Evolutionary conservation across 2,329 filamentous ascomycete genomes (phyloP).

Genomic region (Huntiella bhutanensis): DNA sequence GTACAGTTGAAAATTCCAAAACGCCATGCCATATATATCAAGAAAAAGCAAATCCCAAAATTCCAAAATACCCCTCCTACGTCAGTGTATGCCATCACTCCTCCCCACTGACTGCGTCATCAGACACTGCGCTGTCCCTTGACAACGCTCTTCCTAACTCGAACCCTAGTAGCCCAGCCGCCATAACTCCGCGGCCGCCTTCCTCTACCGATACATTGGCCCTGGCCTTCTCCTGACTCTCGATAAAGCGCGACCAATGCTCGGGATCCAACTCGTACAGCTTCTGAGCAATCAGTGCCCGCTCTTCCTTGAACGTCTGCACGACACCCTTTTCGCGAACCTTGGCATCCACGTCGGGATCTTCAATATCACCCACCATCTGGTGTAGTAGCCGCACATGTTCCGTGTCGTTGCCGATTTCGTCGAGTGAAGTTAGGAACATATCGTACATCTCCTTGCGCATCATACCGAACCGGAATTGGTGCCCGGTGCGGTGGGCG

Average conservation of each 20-base stretch:
- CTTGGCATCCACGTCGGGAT: slow-evolving; percentile 35
- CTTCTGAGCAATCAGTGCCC: slow-evolving; percentile 27
- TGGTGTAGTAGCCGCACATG: slow-evolving; percentile 36
- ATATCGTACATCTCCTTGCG: slow-evolving; percentile 32
- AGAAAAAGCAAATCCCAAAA: background rate
- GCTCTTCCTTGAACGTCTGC: slow-evolving; percentile 40
- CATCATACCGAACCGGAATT: slow-evolving; percentile 34
- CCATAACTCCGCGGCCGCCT: slow-evolving; percentile 15
- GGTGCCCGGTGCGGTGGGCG: slow-evolving; percentile 34
- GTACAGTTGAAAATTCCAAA: background rate
- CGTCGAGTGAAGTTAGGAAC: slow-evolving; percentile 28
- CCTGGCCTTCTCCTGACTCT: slow-evolving; percentile 39
- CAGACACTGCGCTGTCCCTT: slow-evolving; percentile 10
- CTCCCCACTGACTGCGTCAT: slow-evolving; percentile 25
- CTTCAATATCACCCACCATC: slow-evolving; percentile 43
- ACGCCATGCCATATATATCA: background rate
- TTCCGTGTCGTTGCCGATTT: slow-evolving; percentile 30
- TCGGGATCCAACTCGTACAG: slow-evolving; percentile 44
- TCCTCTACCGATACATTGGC: slow-evolving; percentile 27
- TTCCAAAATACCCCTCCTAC: no score
- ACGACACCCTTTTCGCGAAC: slow-evolving; percentile 40
- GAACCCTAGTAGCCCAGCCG: slow-evolving; percentile 2
- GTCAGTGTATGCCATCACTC: background rate
- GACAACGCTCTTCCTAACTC: slow-evolving; percentile 4
- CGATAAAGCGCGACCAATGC: slow-evolving; percentile 43